Conservation (phyloP, 768 basidiomycete genomes). For the Agrocybe pediades region DNA sequence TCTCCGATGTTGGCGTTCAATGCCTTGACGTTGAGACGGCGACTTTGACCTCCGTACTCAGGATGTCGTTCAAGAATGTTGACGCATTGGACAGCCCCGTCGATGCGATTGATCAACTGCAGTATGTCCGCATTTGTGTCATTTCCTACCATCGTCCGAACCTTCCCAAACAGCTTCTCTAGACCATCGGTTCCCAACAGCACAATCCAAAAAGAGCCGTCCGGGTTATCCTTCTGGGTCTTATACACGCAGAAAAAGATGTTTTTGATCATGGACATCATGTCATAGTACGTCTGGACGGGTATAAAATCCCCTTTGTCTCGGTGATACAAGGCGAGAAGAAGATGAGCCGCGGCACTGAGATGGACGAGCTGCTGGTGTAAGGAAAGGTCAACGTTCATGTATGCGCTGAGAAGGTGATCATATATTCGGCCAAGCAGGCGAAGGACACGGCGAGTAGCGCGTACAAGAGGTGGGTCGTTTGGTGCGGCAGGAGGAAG, state of each 20-base stretch:
- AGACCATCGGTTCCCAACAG: constrained; percentile 30
- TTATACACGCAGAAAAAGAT: constrained; percentile 34
- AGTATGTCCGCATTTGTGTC: constrained; percentile 13
- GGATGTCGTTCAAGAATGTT: constrained; percentile 17
- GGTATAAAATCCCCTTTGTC: constrained; percentile 26
- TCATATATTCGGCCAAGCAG: constrained; percentile 20
- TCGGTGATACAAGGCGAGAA: constrained; percentile 8
- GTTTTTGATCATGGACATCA: constrained; percentile 35
- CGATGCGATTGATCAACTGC: constrained; percentile 9
- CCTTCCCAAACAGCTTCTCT: constrained; percentile 24
- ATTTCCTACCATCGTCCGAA: constrained; percentile 9
- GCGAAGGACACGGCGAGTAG: constrained; percentile 17
- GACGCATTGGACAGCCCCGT: constrained; percentile 12
- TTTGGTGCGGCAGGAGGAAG: not conserved
- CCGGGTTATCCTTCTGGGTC: constrained; percentile 23
- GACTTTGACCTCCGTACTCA: constrained; percentile 14
- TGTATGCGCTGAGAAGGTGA: constrained; percentile 24
- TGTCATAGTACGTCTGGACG: constrained; percentile 23
- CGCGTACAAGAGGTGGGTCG: not conserved
- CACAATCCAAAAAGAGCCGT: constrained; percentile 26
- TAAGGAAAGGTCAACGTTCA: constrained; percentile 21
- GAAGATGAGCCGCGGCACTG: constrained; percentile 27
- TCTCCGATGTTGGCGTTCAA: too few species aligned
- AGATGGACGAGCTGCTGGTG: constrained; percentile 27
- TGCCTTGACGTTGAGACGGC: constrained; percentile 8